Base-by-base conservation (phyloP, 495 filamentous ascomycete species). In the Penicillium tannophilum region DNA sequence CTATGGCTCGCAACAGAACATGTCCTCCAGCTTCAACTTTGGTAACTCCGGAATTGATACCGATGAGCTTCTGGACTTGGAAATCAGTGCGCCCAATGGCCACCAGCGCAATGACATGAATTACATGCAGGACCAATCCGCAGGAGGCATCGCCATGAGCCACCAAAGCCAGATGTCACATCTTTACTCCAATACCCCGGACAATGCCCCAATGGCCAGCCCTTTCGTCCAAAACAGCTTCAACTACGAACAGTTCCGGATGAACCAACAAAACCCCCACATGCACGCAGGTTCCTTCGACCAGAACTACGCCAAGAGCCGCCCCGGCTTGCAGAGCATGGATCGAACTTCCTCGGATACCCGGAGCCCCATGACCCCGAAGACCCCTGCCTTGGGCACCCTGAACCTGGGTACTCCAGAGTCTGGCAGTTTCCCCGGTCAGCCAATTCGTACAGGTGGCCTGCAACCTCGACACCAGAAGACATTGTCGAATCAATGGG, bases 181-280 rank as follows among this genome's bases (percentile, higher is more conserved):
- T 33, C 78, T 87, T 55, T 96, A 86, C 71, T 96, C 92, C 28
- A 88, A 88, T 63, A 96, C 91, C 3, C 92, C 92, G 8, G 92
- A 96, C 47, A 90, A 90, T 23, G 86, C 88, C 46, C 91, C 92
- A 5, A 92, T 95, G 59, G 87, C 91, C 63, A 95, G 91, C 65
- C 92, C 92, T 0, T 97, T 92, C 62, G 81, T 88, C 26, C 84
- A 90, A 49, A 76, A 73, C 58, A 87, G 83, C 64, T 93, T 91
- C 74, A 74, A 86, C 67, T 88, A 88, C 56, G 79, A 83, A 12
- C 89, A 90, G 60, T 91, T 88, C 67, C 76, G 76, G 17, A 84
- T 90, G 77, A 80, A 80, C 58, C 80, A 81, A 42, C 86, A 82
- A 52, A 74, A 80, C 55, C 78, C 56, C 76, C 85, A 68, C 77